Evolutionary conservation across 2,329 filamentous ascomycete species (phyloP), one percentile per base, ranked within the genome.

Genomic region (Lachnellula occidentalis): DNA sequence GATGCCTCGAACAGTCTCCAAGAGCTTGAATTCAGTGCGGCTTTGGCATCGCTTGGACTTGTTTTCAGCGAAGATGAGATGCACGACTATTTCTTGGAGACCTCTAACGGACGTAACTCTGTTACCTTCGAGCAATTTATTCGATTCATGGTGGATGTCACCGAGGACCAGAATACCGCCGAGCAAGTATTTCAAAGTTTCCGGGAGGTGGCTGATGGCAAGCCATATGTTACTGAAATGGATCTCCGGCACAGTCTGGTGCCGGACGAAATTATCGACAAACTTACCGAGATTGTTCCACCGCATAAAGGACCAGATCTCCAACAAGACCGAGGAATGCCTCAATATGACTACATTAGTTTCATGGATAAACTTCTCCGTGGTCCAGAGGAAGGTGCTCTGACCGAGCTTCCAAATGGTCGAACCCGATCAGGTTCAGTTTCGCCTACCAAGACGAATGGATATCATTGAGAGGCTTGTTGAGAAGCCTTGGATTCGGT

Each of bases 121-220:
- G 94, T 99, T 50, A 94, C 89, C 4, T 99, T 99, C 69, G 94
- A 99, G 75, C 92, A 97, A 72, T 99, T 99, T 69, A 99, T 99
- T 70, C 86, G 90, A 39, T 99, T 99, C 78, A 99, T 99, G 94
- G 94, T 99, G 47, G 90, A 95, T 64, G 94, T 96, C 48, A 99
- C 94, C 12, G 94, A 99, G 73, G 94, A 99, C 69, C 94, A 99
- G 74, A 96, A 99, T 71, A 96, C 92, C 4, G 94, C 94, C 12
- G 94, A 97, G 73, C 94, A 99, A 72, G 94, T 99, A 5, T 97
- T 94, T 76, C 92, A 99, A 74, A 95, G 88, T 60, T 99, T 99
- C 82, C 85, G 86, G 55, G 94, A 99, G 73, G 94, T 99, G 45
- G 94, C 94, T 17, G 94, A 99, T 74, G 94, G 94, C 62, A 99